Base-by-base conservation (phyloP, 1,284 basidiomycete genomes). In the Ustilago trichophora region DNA sequence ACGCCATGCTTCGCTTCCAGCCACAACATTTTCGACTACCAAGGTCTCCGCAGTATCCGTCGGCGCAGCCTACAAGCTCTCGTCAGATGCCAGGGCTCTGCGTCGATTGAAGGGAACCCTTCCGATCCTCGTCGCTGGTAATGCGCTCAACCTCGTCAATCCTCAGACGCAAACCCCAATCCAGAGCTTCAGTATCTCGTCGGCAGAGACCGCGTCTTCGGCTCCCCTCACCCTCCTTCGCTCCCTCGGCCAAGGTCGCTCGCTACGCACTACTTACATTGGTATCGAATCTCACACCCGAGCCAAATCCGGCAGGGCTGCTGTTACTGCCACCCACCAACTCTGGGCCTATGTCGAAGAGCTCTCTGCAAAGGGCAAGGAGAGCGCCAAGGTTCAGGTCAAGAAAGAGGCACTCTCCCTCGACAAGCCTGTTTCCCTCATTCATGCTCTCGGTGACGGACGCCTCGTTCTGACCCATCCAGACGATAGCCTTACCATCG, bases 11-110 rank as follows among this genome's bases (percentile, higher is more conserved):
- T 41, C 60, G 13, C 45, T 68, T 6, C 50, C 65, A 9, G 65
- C 58, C 19, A 53, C 53, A 12, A 18, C 27, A 16, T 57, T 58
- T 26, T 49, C 65, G 21, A 41, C 58, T 4, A 47, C 42, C 19
- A 68, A 68, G 43, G 31, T 22, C 32, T 53, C 65, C 6, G 43
- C 46, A 15, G n/a, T 68, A 21, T 47, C 36, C 16, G 38, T 65
- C 42, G 67, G 67, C 12, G 48, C 49, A n/a, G 56, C 67, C 36
- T 70, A 65, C 57, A 70, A 65, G 57, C 52, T 70, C 32, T 65
- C 67, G 1, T 45, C 60, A 16, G 62, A 70, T 21, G 40, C 47
- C 2, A 41, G 59, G 10, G 6, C 46, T 19, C 36, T 70, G 26
- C 54, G 67, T 13, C 42, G 67, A 29, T 38, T 70, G 16, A 70